A percentile compares a stretch with the other conserved stretches of the same genome.
phyloP scores from a whole-genome alignment of 2,329 filamentous ascomycete species.

The Beauveria sp. region DNA sequence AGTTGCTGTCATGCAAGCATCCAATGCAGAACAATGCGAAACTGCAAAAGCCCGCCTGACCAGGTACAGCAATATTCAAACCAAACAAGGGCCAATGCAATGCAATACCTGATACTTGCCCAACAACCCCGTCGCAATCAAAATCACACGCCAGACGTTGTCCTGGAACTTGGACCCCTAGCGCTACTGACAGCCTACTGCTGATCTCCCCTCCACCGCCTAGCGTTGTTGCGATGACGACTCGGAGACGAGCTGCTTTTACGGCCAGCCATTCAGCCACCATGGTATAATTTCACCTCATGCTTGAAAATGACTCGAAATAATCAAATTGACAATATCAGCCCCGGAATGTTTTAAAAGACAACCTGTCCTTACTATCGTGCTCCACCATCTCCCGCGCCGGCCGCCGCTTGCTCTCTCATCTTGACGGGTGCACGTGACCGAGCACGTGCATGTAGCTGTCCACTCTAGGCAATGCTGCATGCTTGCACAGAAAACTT shows the following conservation, averaged over 20 bases:
- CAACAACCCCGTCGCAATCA: neutral
- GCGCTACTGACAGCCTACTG: neutral
- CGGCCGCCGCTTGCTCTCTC: neutral
- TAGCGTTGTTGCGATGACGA: neutral
- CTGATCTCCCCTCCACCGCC: conserved; percentile 2
- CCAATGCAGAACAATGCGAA: too few species aligned
- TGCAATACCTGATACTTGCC: neutral
- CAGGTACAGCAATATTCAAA: neutral
- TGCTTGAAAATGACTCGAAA: neutral
- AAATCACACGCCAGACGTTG: neutral
- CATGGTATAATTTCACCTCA: neutral
- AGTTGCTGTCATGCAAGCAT: too few species aligned
- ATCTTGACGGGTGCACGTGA: neutral
- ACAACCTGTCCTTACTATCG: neutral
- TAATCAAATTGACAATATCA: neutral
- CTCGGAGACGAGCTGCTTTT: neutral
- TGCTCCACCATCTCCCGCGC: neutral
- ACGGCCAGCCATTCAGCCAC: neutral
- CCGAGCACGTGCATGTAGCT: neutral
- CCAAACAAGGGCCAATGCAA: neutral
- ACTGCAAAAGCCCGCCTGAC: neutral
- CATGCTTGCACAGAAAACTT: conserved; percentile 12
- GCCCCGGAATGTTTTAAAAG: neutral
- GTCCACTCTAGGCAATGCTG: conserved; percentile 9
- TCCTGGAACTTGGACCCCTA: neutral